Evolutionary conservation across 345 rosid genomes (phyloP), one percentile per base, ranked within the genome.

Genomic region (Xanthoceras sorbifolium): DNA sequence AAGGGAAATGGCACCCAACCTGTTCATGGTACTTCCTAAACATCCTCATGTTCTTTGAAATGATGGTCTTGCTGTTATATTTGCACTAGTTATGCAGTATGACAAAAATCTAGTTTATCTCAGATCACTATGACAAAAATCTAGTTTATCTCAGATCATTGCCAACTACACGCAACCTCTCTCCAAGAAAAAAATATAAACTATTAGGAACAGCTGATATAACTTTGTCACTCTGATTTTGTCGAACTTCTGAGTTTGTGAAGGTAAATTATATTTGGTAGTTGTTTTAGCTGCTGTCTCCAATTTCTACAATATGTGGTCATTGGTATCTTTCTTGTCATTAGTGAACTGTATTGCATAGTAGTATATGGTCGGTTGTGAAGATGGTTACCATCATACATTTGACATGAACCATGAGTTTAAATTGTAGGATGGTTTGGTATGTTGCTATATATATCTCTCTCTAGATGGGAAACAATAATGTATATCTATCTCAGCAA

Each of bases 1-100:
- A 92, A 92, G 80, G 95, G 90, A 85, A 91, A 85, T 48, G 80
- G 78, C 22, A 60, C 75, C 61, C 77, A 59, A 4, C 67, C 84
- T 66, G 31, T 75, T 73, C 86, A 80, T 63, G 92, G 89, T 90
- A 89, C 70, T 40, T 25, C 23, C 73, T 73, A 1, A 64, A 67
- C 72, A 72, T 78, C 59, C 40, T 38, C 62, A 9, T 26, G 10
- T 38, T 67, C 8, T 25, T 73, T 38, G 12, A 23, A 52, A 60
- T 71, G 40, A 38, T 40, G 31, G 31, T 65, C 23, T 22, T 4
- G 22, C 26, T 77, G 65, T 26, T 36, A 54, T 60, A n/a, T 60
- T 38, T 29, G 62, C n/a, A 15, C 38, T 38, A 50, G 25, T 57
- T 3, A 62, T 17, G 26, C 38, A 2, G 44, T 57, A 46, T 26